Conservation (phyloP, 208 protist genomes). For the Borovskyia barvae region DNA sequence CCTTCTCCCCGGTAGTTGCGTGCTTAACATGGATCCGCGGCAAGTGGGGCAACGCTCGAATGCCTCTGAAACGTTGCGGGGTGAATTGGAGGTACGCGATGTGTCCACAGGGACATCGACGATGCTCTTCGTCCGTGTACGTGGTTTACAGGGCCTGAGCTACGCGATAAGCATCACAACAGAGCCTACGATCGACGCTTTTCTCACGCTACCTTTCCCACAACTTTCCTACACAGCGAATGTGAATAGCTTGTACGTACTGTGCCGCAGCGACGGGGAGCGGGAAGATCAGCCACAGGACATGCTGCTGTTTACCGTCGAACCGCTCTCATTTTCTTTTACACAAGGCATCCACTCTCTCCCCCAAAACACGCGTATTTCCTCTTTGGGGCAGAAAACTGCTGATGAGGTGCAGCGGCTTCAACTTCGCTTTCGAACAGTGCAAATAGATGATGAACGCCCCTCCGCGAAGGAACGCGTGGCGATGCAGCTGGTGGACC, state of each 20-base stretch:
- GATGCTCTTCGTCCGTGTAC: constrained; percentile 70
- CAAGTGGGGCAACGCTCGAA: constrained; percentile 6
- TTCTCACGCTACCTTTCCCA: constrained; percentile 54
- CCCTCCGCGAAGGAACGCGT: constrained; percentile 54
- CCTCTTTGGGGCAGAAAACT: neutral
- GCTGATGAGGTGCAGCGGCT: constrained; percentile 34
- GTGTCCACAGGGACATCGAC: constrained; percentile 8
- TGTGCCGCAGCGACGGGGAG: constrained; percentile 28
- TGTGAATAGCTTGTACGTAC: constrained; percentile 47
- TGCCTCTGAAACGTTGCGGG: constrained; percentile 16
- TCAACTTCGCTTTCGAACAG: constrained; percentile 32
- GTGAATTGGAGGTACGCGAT: constrained; percentile 24
- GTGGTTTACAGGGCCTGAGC: constrained; percentile 50
- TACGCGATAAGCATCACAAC: constrained; percentile 76
- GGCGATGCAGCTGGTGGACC: constrained; percentile 57
- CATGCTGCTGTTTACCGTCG: constrained; percentile 42
- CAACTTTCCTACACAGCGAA: constrained; percentile 56
- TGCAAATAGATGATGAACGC: constrained; percentile 80
- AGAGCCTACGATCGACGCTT: constrained; percentile 62
- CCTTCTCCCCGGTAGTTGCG: neutral
- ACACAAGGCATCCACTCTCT: constrained; percentile 31
- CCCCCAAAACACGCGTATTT: neutral
- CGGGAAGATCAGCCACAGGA: constrained; percentile 13
- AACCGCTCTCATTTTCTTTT: constrained; percentile 41
- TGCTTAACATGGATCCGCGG: constrained; percentile 71